Evolutionary conservation across 495 filamentous ascomycete genomes (phyloP), one percentile per base, ranked within the genome.

Genomic region (Penicillium samsonianum): DNA sequence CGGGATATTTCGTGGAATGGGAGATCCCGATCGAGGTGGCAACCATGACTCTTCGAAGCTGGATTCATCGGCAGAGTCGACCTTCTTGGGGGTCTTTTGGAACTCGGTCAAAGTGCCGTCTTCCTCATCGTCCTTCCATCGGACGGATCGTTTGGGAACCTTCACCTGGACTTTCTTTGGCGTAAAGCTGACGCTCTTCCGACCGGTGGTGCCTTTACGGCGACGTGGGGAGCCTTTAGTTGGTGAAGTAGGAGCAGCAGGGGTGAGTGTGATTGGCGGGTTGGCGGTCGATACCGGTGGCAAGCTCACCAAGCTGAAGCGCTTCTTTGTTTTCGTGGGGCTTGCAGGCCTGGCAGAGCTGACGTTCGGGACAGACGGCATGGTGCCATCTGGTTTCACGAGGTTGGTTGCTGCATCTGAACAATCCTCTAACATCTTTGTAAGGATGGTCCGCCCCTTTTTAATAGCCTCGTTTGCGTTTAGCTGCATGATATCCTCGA

Each of bases 51-150:
- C 80, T 14, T 76, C 71, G 0, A 81, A 81, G 26, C 83, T 80
- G 12, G 58, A 62, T 51, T 83, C 80, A n/a, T 82, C 82, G 5
- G 76, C 73, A 35, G 60, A 61, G 1, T 60, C 53, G 8, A 66
- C 64, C 65, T 84, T 88, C 64, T 90, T 79, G 25, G 91, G 93
- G 5, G 92, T 95, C 73, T 90, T 90, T 67, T 92, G 87, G 59
- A 91, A 96, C 65, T 96, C 93, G 52, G 90, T 90, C 28, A 97
- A 74, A 30, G 86, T 81, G 10, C 90, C 91, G 65, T 97, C 88
- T 26, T 85, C 83, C 50, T 89, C 89, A 63, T 98, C 94, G 67
- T 98, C 94, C 45, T 89, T 86, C 95, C 95, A 98, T 52, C 92
- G 82, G 14, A 98, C 94, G 37, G 82, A 84, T 63, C 90, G 80